Base-by-base conservation (phyloP, 192 early-diverging fungal genomes). In the Coemansia sp. region DNA sequence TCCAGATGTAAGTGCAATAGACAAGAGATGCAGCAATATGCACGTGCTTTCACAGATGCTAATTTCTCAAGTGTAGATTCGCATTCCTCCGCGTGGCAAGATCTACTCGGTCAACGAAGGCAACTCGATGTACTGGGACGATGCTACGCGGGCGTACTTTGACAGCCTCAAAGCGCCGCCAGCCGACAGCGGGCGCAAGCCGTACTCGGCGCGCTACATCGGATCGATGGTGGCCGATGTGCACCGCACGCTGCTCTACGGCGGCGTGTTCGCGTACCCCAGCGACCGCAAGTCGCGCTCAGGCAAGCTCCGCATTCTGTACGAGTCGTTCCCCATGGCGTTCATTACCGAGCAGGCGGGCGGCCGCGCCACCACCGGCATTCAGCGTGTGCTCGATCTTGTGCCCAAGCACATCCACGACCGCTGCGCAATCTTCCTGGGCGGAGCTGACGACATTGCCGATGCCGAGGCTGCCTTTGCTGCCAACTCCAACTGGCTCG, bases 241-340 rank as follows among this genome's bases (percentile, higher is more conserved):
- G 24, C 95, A 98, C 83, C 89, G 95, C 58, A 98, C 95, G 45
- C 77, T 97, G 49, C 84, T 94, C 37, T 95, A 94, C 55, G 92
- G 92, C 61, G 93, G 92, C n/a, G 86, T 94, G 57, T 95, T 94
- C 84, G 85, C 91, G 62, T 94, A 96, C 73, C 93, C 93, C 1
- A 87, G 86, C 59, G 88, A 89, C 62, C 83, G 79, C 73, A 90
- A 85, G 77, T 91, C 90, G 53, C 87, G 86, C 83, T 84, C 85
- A 14, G 94, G 92, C 73, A 98, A 98, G 78, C 90, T 98, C 62
- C 87, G 97, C 65, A 87, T 98, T 49, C 83, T 98, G 50, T 98
- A 98, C 81, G 97, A 98, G 84, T 92, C 93, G 73, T 98, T 96
- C 86, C 97, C 95, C n/a, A 98, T 98, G 97, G 88, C 94, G 0